These are phyloP conservation scores for Spencermartinsiella europaea DNA, from an alignment of 805 yeast genomes.

Conservation along the genomic window DNA sequence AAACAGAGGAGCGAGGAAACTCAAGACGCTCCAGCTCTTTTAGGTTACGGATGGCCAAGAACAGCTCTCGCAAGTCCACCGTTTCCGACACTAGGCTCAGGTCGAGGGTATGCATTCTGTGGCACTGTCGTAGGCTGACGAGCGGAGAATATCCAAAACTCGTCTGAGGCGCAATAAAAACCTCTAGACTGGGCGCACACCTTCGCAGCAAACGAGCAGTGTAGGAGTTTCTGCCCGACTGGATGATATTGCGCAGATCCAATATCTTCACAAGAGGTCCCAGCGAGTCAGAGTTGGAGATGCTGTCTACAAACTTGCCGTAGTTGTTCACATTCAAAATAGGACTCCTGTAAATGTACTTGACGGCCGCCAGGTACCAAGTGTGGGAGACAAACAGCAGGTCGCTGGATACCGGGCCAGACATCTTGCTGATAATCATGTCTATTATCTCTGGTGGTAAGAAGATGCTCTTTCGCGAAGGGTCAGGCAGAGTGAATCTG, in stretches of 20 bases:
- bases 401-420: slow-evolving; percentile 31
- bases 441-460: slow-evolving; percentile 50
- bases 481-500: background rate
- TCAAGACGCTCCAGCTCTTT: slow-evolving; percentile 65
- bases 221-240: slow-evolving; percentile 86
- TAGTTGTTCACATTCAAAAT: slow-evolving; percentile 62
- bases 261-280: slow-evolving; percentile 60
- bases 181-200: slow-evolving; percentile 58
- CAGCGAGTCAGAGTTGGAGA: slow-evolving; percentile 43
- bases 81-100: slow-evolving; percentile 86
- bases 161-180: slow-evolving; percentile 88
- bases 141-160: slow-evolving; percentile 90
- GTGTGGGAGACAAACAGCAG: slow-evolving; percentile 55
- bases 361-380: slow-evolving; percentile 58
- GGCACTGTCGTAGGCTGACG: slow-evolving; percentile 71
- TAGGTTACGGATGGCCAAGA: slow-evolving; percentile 63
- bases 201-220: slow-evolving; percentile 79
- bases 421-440: slow-evolving; percentile 32
- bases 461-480: slow-evolving; percentile 4
- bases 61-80: slow-evolving; percentile 73
- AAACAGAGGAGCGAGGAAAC: slow-evolving; percentile 83
- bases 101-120: slow-evolving; percentile 59
- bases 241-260: slow-evolving; percentile 76
- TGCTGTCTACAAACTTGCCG: slow-evolving; percentile 62
- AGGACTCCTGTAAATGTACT: slow-evolving; percentile 63